Base-by-base conservation (phyloP, 2,329 filamentous ascomycete species). In the Gnomoniopsis sp. region DNA sequence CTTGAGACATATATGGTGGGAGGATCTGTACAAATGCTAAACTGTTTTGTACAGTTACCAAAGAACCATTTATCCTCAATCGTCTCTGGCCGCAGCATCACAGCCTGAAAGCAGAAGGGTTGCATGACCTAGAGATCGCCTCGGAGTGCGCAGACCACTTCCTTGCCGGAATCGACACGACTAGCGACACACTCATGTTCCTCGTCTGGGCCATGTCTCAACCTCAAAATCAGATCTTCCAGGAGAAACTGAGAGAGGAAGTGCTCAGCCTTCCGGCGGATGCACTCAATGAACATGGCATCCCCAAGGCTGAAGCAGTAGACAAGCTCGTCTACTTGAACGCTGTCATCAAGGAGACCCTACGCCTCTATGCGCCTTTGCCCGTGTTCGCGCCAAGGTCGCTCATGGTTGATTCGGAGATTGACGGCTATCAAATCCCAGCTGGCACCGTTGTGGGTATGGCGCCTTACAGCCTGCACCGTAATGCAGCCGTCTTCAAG, bases 61-160 rank as follows among this genome's bases (percentile, higher is more conserved):
- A 56, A 19, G 65, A 69, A 10, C 23, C 64, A 10, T 68, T 72
- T 0, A 75, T 80, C 54, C 70, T 79, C 10, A 66, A 65, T 1
- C 68, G 69, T 8, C 68, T 80, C 3, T 75, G 72, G 68, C 64
- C 69, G 19, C 62, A 72, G 36, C 70, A 72, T 41, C 21, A 67
- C 21, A 58, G 65, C 6, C 63, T 66, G 3, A 71, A 67, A 34
- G 57, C 63, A 2, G 56, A 56, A 10, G 63, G 66, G 3, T 64
- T 80, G 3, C 68, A 71, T 11, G 74, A 76, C 34, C 63, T 80
- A 7, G 77, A 81, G 21, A 77, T 80, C 43, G 81, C 81, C 0
- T 79, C 79, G 0, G 81, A 84, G 66, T 75, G 72, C 14, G 79
- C 80, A 1, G 81, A 84, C 55, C 81, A 84, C 59, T 72, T 83